A percentile compares a stretch with the other conserved stretches of the same genome.
These are phyloP conservation scores for Melaleuca alternifolia DNA, from an alignment of 345 rosid species.

Conservation along the genomic window DNA sequence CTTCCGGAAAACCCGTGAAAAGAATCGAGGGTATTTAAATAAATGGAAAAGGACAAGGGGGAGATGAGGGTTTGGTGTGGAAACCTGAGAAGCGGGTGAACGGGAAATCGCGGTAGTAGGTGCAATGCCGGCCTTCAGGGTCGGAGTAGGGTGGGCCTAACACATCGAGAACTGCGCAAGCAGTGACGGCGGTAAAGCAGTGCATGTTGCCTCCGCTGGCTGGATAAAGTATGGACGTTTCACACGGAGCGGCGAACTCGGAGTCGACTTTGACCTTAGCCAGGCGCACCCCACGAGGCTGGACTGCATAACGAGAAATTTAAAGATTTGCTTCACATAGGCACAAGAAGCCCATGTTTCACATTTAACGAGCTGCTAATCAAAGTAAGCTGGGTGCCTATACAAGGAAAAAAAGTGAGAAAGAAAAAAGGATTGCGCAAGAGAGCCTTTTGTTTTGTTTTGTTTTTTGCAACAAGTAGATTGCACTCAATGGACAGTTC, in stretches of 20 bases:
- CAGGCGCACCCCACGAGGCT: slow-evolving; percentile 31
- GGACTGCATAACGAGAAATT: slow-evolving; percentile 18
- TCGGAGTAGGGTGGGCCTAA: slow-evolving; percentile 83
- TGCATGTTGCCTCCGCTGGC: slow-evolving; percentile 97
- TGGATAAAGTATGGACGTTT: slow-evolving; percentile 75
- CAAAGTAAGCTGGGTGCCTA: not conserved
- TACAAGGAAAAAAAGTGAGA: not conserved
- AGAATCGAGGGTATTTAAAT: not conserved
- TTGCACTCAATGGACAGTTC: not conserved
- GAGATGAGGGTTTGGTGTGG: not conserved
- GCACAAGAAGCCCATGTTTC: not conserved
- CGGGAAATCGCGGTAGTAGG: slow-evolving; percentile 60
- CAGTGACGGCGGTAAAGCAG: slow-evolving; percentile 73
- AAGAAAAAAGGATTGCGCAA: not conserved
- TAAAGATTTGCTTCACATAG: not conserved
- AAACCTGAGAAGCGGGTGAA: slow-evolving; percentile 39
- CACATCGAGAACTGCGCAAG: slow-evolving; percentile 88
- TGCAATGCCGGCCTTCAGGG: slow-evolving; percentile 74
- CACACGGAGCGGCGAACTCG: slow-evolving; percentile 64
- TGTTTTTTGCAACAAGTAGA: not conserved
- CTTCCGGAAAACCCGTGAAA: not conserved
- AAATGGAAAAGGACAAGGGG: not conserved
- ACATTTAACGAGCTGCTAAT: not conserved
- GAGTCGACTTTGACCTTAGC: slow-evolving; percentile 73
- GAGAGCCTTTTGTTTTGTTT: not conserved